Base-by-base conservation (phyloP, 805 yeast genomes). In the Debaryomyces castellii region DNA sequence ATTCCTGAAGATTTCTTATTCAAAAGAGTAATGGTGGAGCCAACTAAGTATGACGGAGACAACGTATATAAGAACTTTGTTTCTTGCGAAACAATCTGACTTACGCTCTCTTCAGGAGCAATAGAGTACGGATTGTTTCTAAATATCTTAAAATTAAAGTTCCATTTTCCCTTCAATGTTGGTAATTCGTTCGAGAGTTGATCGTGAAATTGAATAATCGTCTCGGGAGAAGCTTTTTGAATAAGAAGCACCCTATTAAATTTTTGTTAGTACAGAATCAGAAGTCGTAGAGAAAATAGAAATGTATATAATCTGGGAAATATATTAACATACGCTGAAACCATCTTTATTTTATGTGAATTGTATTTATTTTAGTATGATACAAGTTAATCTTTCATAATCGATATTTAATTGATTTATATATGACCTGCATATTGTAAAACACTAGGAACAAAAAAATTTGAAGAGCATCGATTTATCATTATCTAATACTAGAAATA, bases 121-220 rank as follows among this genome's bases (percentile, higher is more conserved):
- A 69, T 63, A 16, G 81, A 69, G 66, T 70, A 67, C 53, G 80
- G 62, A 71, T 85, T 87, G 53, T 82, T 83, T 28, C 87, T 65
- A 60, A 82, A 87, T 30, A 88, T 78, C 55, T 79, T 83, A 51
- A 86, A 74, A 42, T 79, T 87, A 53, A 86, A 82, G 35, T 69
- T 71, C 95, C 95, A 87, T 38, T 81, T 74, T 3, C 77, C 89
- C 23, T 77, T 66, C 2, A 75, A 56, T 14, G 76, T 70, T 1
- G 94, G 91, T 12, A 84, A 71, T 49, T 82, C 83, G 53, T 85
- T 85, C 3, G 85, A 77, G 12, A 88, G 74, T 45, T 78, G 76
- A 60, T 88, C 95, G 58, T 86, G 90, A 55, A 86, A 79, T 37
- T 78, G 76, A 0, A 87, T 71, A 25, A 87, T 85, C 4, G 86